These are phyloP conservation scores for Globisporangium barbulae DNA, from an alignment of 352 stramenopile genomes.

Conservation along the genomic window DNA sequence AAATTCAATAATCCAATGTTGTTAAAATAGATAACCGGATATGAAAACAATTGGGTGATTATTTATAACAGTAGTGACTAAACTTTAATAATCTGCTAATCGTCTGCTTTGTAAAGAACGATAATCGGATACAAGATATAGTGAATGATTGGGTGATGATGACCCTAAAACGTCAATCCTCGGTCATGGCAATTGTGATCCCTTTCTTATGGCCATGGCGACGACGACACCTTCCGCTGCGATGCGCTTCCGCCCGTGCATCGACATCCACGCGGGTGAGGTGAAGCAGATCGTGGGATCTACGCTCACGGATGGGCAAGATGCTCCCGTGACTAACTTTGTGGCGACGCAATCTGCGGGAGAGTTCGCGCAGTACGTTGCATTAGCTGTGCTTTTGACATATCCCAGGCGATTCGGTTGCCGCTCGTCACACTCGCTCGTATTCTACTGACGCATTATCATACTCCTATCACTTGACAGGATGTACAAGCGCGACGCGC, in stretches of 20 bases:
- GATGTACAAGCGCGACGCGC: constrained; percentile 90
- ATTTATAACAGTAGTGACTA: too few relatives aligned
- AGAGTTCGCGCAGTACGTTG: constrained; percentile 66
- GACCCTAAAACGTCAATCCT: too few relatives aligned
- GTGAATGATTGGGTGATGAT: too few relatives aligned
- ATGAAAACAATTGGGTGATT: background rate
- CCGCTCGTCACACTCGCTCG: background rate
- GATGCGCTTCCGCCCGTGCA: constrained; percentile 98
- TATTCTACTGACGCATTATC: background rate
- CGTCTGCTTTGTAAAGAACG: too few relatives aligned
- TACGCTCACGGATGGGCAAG: constrained; percentile 90
- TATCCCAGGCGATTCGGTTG: too few relatives aligned
- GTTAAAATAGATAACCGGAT: background rate
- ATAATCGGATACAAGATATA: too few relatives aligned
- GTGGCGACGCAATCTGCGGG: constrained; percentile 66
- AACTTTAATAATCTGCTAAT: too few relatives aligned
- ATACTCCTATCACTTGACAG: constrained; percentile 17
- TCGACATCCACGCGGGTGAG: constrained; percentile 96
- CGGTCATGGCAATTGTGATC: too few relatives aligned
- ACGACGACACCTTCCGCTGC: background rate
- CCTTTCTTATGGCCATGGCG: constrained; percentile 3
- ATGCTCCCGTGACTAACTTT: constrained; percentile 91
- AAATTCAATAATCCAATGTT: background rate
- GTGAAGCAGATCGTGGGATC: constrained; percentile 99
- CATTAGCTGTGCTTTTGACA: background rate